Conservation (phyloP, 257 asterid species). For the Apocynum venetum region DNA sequence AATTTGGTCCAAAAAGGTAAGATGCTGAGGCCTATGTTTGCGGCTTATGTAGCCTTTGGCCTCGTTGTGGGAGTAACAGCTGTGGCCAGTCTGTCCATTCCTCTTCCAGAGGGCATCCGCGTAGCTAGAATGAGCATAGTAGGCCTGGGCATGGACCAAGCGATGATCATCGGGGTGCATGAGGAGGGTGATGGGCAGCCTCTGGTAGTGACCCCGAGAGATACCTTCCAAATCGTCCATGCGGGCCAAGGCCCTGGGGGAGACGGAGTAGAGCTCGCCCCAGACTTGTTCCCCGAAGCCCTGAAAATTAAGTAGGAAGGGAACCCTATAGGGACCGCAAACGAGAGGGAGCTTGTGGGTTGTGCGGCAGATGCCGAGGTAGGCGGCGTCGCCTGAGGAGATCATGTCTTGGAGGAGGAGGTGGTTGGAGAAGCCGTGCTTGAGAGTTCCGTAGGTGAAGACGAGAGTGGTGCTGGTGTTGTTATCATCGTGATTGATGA, state of each 20-base stretch:
- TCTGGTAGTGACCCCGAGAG: constrained; percentile 59
- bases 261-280: constrained; percentile 74
- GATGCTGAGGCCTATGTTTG: constrained; percentile 57
- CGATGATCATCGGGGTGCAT: not conserved
- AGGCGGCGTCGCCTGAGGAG: constrained; percentile 61
- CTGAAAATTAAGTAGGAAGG: constrained; percentile 78
- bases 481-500: not conserved
- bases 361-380: constrained; percentile 50
- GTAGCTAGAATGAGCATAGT: constrained; percentile 66
- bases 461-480: constrained; percentile 20
- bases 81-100: constrained; percentile 49
- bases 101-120: constrained; percentile 76
- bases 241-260: constrained; percentile 35
- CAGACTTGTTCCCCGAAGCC: constrained; percentile 50
- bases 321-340: constrained; percentile 80
- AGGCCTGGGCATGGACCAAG: constrained; percentile 38
- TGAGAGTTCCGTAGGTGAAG: constrained; percentile 81
- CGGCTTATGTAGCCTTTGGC: constrained; percentile 65
- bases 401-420: constrained; percentile 51
- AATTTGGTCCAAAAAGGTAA: constrained; percentile 62
- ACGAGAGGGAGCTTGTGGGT: constrained; percentile 55
- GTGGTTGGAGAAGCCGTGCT: constrained; percentile 80
- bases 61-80: constrained; percentile 53
- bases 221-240: constrained; percentile 82
- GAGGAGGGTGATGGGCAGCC: constrained; percentile 43